A percentile compares a stretch with the other conserved stretches of the same genome.
phyloP scores from a whole-genome alignment of 2,329 filamentous ascomycete genomes.

The Huntiella abstrusa region DNA sequence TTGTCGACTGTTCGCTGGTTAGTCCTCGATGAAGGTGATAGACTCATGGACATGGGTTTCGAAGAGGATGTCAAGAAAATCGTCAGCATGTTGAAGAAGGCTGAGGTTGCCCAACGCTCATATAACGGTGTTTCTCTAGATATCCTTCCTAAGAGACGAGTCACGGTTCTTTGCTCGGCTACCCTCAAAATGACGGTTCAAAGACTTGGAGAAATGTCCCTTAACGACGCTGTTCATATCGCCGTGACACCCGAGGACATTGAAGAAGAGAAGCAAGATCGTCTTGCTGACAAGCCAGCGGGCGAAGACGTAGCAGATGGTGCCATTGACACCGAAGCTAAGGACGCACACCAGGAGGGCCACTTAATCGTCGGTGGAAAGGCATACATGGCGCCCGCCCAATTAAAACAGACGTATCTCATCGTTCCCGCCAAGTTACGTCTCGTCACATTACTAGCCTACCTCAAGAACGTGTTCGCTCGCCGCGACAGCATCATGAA shows the following conservation, averaged over 20 bases:
- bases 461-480: slow-evolving; percentile 73
- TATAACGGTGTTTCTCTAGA: slow-evolving; percentile 38
- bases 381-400: slow-evolving; percentile 65
- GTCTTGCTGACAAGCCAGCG: slow-evolving; percentile 21
- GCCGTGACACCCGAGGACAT: slow-evolving; percentile 41
- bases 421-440: slow-evolving; percentile 79
- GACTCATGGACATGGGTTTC: slow-evolving; percentile 96
- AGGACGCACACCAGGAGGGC: background rate
- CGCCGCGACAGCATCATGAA: slow-evolving; percentile 88
- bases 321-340: slow-evolving; percentile 5
- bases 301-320: background rate
- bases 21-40: slow-evolving; percentile 85
- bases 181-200: slow-evolving; percentile 98
- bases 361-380: slow-evolving; percentile 10
- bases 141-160: slow-evolving; percentile 53
- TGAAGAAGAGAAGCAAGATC: slow-evolving; percentile 16
- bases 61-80: slow-evolving; percentile 85
- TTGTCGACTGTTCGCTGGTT: slow-evolving; percentile 84
- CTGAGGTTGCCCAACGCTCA: slow-evolving; percentile 38
- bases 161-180: slow-evolving; percentile 84
- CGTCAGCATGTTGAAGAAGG: slow-evolving; percentile 56
- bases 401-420: slow-evolving; percentile 82
- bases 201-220: slow-evolving; percentile 77
- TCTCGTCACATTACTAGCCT: slow-evolving; percentile 67
- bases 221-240: slow-evolving; percentile 82